Evolutionary conservation across 495 filamentous ascomycete species (phyloP).

Genomic region (Aspergillus panamensis): DNA sequence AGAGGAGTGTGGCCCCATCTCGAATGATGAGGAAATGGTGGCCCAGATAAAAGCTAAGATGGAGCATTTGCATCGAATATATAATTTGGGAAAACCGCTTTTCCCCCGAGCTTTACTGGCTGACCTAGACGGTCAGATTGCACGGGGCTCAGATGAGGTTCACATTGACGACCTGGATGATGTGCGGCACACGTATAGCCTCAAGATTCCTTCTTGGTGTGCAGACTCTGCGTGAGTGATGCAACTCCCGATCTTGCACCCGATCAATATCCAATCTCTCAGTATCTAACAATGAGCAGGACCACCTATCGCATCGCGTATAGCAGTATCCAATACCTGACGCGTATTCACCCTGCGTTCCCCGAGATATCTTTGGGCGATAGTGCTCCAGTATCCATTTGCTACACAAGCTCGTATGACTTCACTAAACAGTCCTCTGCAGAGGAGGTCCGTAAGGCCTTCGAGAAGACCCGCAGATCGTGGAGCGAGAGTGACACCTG

Average conservation of each 20-base stretch:
- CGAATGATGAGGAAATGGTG: conserved; percentile 12
- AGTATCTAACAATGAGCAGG: conserved; percentile 1
- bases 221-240: conserved; percentile 20
- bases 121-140: conserved; percentile 21
- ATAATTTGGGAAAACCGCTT: conserved; percentile 20
- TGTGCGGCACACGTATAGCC: conserved; percentile 14
- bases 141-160: conserved; percentile 18
- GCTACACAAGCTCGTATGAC: conserved; percentile 14
- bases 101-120: conserved; percentile 25
- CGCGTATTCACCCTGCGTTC: conserved; percentile 17
- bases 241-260: neutral
- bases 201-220: conserved; percentile 19
- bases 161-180: conserved; percentile 21
- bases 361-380: conserved; percentile 18
- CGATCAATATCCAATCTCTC: neutral
- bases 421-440: neutral
- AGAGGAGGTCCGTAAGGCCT: conserved; percentile 9
- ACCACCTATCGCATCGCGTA: conserved; percentile 27
- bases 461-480: conserved; percentile 1
- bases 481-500: conserved; percentile 18
- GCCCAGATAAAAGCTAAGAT: conserved; percentile 8
- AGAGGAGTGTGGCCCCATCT: neutral
- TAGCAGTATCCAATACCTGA: conserved; percentile 21
- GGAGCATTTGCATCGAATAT: conserved; percentile 15
- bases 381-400: conserved; percentile 21